Conservation (phyloP, 306 rosid genomes). For the Malus orientalis region DNA sequence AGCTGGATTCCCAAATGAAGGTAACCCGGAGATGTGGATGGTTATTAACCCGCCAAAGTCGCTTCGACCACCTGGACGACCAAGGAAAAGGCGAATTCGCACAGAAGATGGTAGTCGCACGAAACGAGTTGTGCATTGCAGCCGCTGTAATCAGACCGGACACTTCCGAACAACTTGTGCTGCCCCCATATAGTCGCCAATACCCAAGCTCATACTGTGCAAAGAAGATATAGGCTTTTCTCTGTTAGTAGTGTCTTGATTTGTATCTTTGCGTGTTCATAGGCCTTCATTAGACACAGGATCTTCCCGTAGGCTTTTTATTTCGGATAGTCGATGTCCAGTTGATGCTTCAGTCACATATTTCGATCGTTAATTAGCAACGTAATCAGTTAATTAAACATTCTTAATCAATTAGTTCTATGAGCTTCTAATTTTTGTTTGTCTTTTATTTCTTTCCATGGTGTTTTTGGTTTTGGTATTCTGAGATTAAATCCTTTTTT, state of each 20-base stretch:
- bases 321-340: neutral
- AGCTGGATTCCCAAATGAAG: conserved; percentile 7
- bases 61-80: conserved; percentile 39
- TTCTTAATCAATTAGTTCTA: too few relatives aligned
- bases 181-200: conserved; percentile 30
- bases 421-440: too few relatives aligned
- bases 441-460: too few relatives aligned
- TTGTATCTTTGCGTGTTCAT: neutral
- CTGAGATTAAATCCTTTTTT: too few relatives aligned
- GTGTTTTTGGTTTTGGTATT: too few relatives aligned
- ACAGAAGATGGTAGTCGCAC: conserved; percentile 34
- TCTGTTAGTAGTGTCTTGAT: neutral
- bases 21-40: conserved; percentile 9
- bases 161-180: conserved; percentile 52
- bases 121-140: conserved; percentile 50
- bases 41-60: conserved; percentile 45
- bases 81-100: conserved; percentile 35
- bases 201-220: neutral
- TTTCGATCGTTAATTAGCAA: too few relatives aligned
- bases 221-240: neutral
- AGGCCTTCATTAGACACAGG: neutral
- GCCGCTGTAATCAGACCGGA: conserved; percentile 52
- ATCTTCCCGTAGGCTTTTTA: neutral
- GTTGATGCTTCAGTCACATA: neutral
- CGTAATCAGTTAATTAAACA: too few relatives aligned